Conservation (phyloP, 805 yeast genomes). For the Yarrowia keelungensis region DNA sequence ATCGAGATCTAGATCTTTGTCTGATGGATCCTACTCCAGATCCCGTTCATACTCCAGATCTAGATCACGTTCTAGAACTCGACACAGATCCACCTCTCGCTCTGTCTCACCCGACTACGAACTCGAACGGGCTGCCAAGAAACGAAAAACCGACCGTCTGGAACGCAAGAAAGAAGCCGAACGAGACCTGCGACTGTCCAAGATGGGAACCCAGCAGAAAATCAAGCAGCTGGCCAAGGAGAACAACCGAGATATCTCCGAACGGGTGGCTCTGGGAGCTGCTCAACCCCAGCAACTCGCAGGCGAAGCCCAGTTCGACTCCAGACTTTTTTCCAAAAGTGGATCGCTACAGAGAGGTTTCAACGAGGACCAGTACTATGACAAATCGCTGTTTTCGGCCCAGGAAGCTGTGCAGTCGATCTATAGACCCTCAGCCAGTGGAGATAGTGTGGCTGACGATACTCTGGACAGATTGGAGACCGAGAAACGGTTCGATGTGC, state of each 20-base stretch:
- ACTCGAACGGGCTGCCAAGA: conserved; percentile 5
- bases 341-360: conserved; percentile 41
- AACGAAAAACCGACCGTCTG: conserved; percentile 51
- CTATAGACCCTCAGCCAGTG: conserved; percentile 54
- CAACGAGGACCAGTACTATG: conserved; percentile 61
- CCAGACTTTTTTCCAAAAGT: conserved; percentile 57
- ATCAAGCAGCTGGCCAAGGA: conserved; percentile 55
- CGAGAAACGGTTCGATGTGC: conserved; percentile 47
- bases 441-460: conserved; percentile 43
- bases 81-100: not conserved
- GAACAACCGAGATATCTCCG: conserved; percentile 62
- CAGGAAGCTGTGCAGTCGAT: conserved; percentile 60
- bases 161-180: conserved; percentile 59
- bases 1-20: not conserved
- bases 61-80: not conserved
- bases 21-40: not conserved
- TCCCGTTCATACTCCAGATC: conserved; percentile 1
- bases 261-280: conserved; percentile 61
- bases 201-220: conserved; percentile 56
- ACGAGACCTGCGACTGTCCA: conserved; percentile 54
- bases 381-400: conserved; percentile 62
- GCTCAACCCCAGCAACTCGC: conserved; percentile 51
- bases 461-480: conserved; percentile 43
- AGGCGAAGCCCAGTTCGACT: conserved; percentile 61
- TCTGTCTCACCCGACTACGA: not conserved